Conservation (phyloP, 2,329 filamentous ascomycete species). For the Aspergillus japonicus region DNA sequence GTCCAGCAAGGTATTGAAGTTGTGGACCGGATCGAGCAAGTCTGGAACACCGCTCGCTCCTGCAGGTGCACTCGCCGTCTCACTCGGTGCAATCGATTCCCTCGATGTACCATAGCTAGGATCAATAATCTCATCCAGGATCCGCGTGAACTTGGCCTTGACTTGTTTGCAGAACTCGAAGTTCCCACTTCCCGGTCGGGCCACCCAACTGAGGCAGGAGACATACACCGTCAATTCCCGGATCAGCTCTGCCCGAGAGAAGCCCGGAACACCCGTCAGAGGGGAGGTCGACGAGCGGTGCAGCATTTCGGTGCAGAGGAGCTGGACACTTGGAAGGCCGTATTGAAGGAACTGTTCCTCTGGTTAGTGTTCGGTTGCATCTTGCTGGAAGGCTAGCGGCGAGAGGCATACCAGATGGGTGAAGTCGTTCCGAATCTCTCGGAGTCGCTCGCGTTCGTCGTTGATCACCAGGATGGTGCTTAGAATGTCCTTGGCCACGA, state of each 20-base stretch:
- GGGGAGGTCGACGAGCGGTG: not conserved
- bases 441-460: not conserved
- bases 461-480: not conserved
- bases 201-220: not conserved
- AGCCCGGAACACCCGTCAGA: not conserved
- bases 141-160: constrained; percentile 4
- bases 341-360: not conserved
- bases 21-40: not conserved
- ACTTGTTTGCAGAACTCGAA: constrained; percentile 1
- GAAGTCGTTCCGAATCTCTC: not conserved
- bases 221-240: not conserved
- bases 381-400: not conserved
- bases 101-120: not conserved
- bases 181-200: not conserved
- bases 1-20: not conserved
- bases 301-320: not conserved
- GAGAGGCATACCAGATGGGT: not conserved
- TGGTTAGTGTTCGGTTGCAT: not conserved
- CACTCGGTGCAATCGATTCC: not conserved
- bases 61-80: not conserved
- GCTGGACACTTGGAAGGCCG: not conserved
- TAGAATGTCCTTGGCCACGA: not conserved
- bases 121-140: constrained; percentile 3
- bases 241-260: not conserved
- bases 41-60: not conserved